phyloP scores from a whole-genome alignment of 1,284 basidiomycete species.

The Porogramme epimiltina region DNA sequence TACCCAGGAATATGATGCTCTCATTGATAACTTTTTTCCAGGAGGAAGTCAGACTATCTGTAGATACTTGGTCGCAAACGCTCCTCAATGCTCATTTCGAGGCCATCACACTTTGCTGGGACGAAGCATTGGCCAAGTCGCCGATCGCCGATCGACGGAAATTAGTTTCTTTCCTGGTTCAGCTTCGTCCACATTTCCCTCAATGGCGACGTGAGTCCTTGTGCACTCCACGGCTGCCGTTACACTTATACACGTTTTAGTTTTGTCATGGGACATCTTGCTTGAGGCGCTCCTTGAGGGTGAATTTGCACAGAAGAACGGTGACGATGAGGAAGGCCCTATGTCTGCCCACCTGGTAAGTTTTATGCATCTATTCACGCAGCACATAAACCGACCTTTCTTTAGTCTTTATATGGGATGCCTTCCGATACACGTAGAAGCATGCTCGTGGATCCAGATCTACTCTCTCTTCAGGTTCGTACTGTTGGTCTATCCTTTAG shows the following conservation, averaged over 20 bases:
- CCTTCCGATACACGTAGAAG: constrained; percentile 29
- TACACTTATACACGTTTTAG: constrained; percentile 33
- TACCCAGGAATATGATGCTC: not conserved
- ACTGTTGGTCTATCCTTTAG: not conserved
- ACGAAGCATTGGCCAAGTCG: constrained; percentile 55
- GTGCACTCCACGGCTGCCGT: not conserved
- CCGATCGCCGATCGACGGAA: constrained; percentile 57
- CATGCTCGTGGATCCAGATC: constrained; percentile 43
- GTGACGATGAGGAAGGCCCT: constrained; percentile 40
- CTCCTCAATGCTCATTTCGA: constrained; percentile 65
- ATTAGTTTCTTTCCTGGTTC: constrained; percentile 62
- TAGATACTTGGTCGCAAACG: constrained; percentile 56
- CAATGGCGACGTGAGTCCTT: constrained; percentile 54
- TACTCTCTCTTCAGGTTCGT: constrained; percentile 49
- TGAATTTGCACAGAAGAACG: constrained; percentile 44
- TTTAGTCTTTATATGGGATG: constrained; percentile 50
- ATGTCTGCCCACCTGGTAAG: constrained; percentile 47
- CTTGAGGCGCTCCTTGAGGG: constrained; percentile 60
- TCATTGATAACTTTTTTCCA: constrained; percentile 33
- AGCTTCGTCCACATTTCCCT: constrained; percentile 65
- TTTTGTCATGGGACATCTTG: constrained; percentile 63
- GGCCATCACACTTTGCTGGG: constrained; percentile 66
- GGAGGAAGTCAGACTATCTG: constrained; percentile 67
- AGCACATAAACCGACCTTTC: not conserved
- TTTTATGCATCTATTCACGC: constrained; percentile 3